Base-by-base conservation (phyloP, 1,139 yeast species). In the Protomyces inouyei region DNA sequence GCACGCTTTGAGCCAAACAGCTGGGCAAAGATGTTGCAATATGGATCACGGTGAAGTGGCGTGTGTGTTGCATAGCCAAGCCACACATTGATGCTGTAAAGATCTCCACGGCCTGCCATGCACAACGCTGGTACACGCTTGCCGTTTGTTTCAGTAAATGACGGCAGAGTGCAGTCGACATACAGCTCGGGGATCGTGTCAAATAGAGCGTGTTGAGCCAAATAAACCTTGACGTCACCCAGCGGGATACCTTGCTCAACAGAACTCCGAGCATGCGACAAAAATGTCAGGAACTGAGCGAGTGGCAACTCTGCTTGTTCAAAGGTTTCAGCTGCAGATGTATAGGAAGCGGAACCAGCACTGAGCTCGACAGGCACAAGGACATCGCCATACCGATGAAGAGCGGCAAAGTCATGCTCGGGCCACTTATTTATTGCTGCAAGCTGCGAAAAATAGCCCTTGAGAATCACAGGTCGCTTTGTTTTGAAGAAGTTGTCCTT, bases 41-140 rank as follows among this genome's bases (percentile, higher is more conserved):
- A 59, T n/a, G 63, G 57, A 48, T 59, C 63, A 6, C 54, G 55
- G 43, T 59, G 63, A 8, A 57, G 48, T 28, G 63, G 63, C 1
- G 63, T 59, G 8, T 59, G 63, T 14, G 63, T 59, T 36, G 56
- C 25, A 23, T 25, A 32, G 16, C 63, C 63, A 16, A 59, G 43
- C 63, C 63, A 59, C 1, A 51, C 43, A 52, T 59, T 59, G 56
- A 59, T 59, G 52, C 52, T 59, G 53, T 59, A 59, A n/a, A 59
- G 40, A 23, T 59, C 63, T 18, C 57, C 52, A 12, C 46, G 23
- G 36, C 55, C 38, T 3, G 37, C 56, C 32, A 18, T 25, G 5
- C 52, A 21, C 9, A 52, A 28, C 5, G 23, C 35, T 16, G 63
- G 63, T 2, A 38, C 52, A 4, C n/a, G 46, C 25, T 38, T 35